These are phyloP conservation scores for Craterostigma plantagineum DNA, from an alignment of 257 asterid genomes.

Conservation along the genomic window DNA sequence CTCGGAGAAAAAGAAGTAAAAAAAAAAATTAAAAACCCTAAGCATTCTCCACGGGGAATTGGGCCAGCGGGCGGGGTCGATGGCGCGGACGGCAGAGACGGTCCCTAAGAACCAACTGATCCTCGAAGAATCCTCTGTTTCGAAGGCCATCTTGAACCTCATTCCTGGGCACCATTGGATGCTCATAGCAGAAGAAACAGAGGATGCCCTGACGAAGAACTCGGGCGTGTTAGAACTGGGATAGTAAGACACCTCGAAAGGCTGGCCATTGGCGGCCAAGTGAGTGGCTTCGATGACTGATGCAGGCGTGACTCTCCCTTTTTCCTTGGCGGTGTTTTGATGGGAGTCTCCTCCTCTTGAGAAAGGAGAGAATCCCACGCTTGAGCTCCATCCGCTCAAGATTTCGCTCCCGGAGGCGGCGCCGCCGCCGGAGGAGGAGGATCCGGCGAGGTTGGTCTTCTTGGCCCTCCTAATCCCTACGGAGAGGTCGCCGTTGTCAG, in stretches of 20 bases:
- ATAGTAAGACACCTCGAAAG: slow-evolving; percentile 40
- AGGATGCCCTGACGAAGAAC: slow-evolving; percentile 41
- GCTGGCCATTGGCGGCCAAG: slow-evolving; percentile 36
- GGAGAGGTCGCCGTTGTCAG: slow-evolving; percentile 32
- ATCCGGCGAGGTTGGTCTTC: slow-evolving; percentile 6
- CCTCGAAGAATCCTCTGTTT: slow-evolving; percentile 53
- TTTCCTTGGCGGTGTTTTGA: no score
- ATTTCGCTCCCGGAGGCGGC: slow-evolving; percentile 27
- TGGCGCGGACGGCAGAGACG: slow-evolving; percentile 30
- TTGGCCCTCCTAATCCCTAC: slow-evolving; percentile 53
- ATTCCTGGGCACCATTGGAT: slow-evolving; percentile 44
- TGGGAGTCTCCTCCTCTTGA: no score
- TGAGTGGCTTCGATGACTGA: slow-evolving; percentile 34
- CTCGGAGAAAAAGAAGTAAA: no score
- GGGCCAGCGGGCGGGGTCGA: slow-evolving; percentile 47
- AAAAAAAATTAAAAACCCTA: slow-evolving; percentile 24
- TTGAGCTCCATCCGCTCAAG: slow-evolving; percentile 29
- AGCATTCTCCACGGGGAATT: slow-evolving; percentile 50
- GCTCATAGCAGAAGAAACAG: slow-evolving; percentile 34
- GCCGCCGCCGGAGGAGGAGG: no score
- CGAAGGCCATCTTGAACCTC: slow-evolving; percentile 68
- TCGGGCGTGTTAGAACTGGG: slow-evolving; percentile 55
- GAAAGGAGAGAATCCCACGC: slow-evolving; percentile 22
- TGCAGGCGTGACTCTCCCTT: slow-evolving; percentile 31
- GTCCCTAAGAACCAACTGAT: slow-evolving; percentile 67